Evolutionary conservation across 2,329 filamentous ascomycete species (phyloP), one percentile per base, ranked within the genome.

Genomic region (Hypomyces rosellus): DNA sequence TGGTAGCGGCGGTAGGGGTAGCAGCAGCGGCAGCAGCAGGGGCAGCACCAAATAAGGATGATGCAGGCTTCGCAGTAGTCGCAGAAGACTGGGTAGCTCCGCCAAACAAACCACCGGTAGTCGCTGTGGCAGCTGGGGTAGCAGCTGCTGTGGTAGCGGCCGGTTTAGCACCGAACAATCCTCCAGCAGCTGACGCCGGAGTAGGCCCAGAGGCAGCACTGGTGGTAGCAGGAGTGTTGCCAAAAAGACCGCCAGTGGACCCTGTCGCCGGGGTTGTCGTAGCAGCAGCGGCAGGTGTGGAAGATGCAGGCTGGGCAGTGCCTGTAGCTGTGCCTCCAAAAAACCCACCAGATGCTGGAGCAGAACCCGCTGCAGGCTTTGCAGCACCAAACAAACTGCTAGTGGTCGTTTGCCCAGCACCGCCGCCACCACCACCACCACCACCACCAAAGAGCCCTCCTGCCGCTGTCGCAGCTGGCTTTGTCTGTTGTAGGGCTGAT

Each of bases 161-260:
- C 5, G 64, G 54, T 33, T 68, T 65, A 18, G 62, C 56, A 36
- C 64, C 68, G 44, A 72, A 70, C 8, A 70, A 50, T n/a, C 57
- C 52, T 30, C 57, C 52, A 7, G 59, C 53, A 51, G 62, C 52
- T 3, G 66, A 47, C 34, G 68, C 51, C 22, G 67, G 55, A 13
- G 69, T 52, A 16, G 60, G 48, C 25, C 49, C 50, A 16, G 55
- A 34, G 18, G 55, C 46, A 14, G 52, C 25, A 12, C 54, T n/a
- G 25, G 64, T 55, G 22, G 61, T 52, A 39, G 69, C 46, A 25
- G 64, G 52, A 3, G 62, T 59, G 18, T 59, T 56, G 5, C 65
- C 67, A 50, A 71, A 71, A 4, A 71, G 54, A n/a, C 63, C 60
- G 34, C 64, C 57, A n/a, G 68, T 49, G 14, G 68, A 56, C n/a